Conservation (phyloP, 148 eudicot species). For the Fagopyrum tataricum region DNA sequence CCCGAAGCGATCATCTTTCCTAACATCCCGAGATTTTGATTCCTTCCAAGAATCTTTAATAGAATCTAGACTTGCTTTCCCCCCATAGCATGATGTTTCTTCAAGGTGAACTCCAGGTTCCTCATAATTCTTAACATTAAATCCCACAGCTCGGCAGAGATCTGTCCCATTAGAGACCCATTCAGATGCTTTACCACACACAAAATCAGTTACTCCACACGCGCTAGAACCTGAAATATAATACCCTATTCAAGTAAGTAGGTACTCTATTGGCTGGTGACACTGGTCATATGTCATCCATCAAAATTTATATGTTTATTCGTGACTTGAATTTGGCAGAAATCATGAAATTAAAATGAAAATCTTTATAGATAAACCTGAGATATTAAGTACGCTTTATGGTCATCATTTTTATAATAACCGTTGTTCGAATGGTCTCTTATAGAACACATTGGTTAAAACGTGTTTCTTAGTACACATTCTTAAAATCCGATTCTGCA, state of each 20-base stretch:
- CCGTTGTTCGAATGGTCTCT: too few relatives aligned
- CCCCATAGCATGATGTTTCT: conserved; percentile 79
- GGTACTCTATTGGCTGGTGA: neutral
- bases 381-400: too few relatives aligned
- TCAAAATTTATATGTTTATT: neutral
- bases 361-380: neutral
- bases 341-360: neutral
- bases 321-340: neutral
- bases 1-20: conserved; percentile 27
- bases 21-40: conserved; percentile 27
- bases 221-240: conserved; percentile 64
- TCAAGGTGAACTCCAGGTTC: conserved; percentile 26
- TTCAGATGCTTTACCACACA: conserved; percentile 92
- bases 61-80: conserved; percentile 75
- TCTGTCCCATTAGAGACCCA: conserved; percentile 95
- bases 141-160: conserved; percentile 88
- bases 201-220: conserved; percentile 83
- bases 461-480: too few relatives aligned
- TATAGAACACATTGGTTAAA: too few relatives aligned
- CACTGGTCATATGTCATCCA: neutral
- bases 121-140: conserved; percentile 46
- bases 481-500: too few relatives aligned
- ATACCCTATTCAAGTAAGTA: conserved; percentile 14
- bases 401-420: too few relatives aligned
- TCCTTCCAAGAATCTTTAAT: conserved; percentile 68